Evolutionary conservation across 306 rosid species (phyloP).

Genomic region (Erythrophleum fordii): DNA sequence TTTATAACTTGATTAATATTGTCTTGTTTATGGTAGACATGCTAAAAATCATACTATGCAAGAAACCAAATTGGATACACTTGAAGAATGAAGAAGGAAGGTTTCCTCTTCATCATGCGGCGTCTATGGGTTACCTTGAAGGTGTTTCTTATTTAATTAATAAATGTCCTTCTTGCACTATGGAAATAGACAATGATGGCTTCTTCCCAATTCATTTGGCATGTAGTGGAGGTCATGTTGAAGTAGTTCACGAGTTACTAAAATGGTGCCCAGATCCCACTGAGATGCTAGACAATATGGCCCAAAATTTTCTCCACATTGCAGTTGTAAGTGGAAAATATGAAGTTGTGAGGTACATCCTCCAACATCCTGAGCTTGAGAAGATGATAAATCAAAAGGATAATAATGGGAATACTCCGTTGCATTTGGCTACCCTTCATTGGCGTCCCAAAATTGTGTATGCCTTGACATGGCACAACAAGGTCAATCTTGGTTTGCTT

Average conservation of each 20-base stretch:
- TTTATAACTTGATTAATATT: too few species aligned
- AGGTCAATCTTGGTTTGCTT: neutral
- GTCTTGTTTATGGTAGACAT: neutral
- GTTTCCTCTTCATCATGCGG: conserved; percentile 38
- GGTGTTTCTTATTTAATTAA: conserved; percentile 30
- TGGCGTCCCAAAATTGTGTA: conserved; percentile 17
- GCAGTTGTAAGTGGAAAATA: conserved; percentile 27
- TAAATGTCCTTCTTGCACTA: neutral
- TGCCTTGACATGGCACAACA: conserved; percentile 11
- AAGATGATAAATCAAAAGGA: conserved; percentile 39
- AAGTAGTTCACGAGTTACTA: conserved; percentile 17
- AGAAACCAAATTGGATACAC: conserved; percentile 26
- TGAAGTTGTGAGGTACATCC: conserved; percentile 12
- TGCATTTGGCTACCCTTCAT: conserved; percentile 34
- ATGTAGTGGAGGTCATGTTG: neutral
- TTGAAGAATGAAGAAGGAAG: neutral
- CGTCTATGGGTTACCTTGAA: conserved; percentile 26
- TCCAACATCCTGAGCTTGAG: neutral
- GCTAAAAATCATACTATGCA: neutral
- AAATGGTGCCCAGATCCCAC: conserved; percentile 9
- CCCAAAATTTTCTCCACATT: conserved; percentile 24
- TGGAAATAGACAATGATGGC: conserved; percentile 7
- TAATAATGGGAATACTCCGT: conserved; percentile 20
- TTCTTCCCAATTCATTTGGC: conserved; percentile 38
- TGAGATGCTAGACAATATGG: neutral